Evolutionary conservation across 1,284 basidiomycete genomes (phyloP), one percentile per base, ranked within the genome.

Genomic region (Filobasidium uniguttulatum): DNA sequence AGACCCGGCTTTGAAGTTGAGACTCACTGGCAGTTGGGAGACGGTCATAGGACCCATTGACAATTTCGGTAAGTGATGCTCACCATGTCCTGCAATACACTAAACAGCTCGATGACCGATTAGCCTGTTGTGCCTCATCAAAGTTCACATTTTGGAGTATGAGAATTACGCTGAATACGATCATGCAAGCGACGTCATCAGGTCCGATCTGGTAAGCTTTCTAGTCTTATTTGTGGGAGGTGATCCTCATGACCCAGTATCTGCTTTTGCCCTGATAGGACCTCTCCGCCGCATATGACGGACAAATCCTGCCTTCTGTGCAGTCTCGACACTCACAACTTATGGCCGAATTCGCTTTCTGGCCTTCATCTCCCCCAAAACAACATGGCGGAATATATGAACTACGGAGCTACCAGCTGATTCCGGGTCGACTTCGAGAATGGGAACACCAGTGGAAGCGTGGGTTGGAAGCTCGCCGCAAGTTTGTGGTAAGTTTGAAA

Each of bases 301-400:
- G 73, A 68, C 19, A 56, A 36, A 79, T 93, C 70, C 73, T 85
- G 15, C 83, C 85, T 4, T 78, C 77, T 64, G 66, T 93, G 43
- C 74, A 71, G 19, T 80, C 78, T 4, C 79, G 87, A 46, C 76
- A 79, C 41, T 75, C 76, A 20, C 87, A 91, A 60, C 75, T 93
- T 47, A 80, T 81, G 57, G 86, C 89, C 64, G 91, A 96, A 66
- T 96, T 96, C 69, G 85, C 85, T 1, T 91, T 94, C 72, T 81
- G 89, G 66, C 86, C 88, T 2, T 87, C 87, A 3, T 78, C 83
- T 14, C 87, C 89, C 26, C 87, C 88, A 2, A 83, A 77, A 58
- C 74, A 79, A 19, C 55, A 83, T 61, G 89, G 90, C 15, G 90
- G 90, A 6, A 74, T 96, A 45, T 96, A 91, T 63, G 90, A 96